Evolutionary conservation across 169 alveolate genomes (phyloP).

Genomic region (Plasmodium berghei): DNA sequence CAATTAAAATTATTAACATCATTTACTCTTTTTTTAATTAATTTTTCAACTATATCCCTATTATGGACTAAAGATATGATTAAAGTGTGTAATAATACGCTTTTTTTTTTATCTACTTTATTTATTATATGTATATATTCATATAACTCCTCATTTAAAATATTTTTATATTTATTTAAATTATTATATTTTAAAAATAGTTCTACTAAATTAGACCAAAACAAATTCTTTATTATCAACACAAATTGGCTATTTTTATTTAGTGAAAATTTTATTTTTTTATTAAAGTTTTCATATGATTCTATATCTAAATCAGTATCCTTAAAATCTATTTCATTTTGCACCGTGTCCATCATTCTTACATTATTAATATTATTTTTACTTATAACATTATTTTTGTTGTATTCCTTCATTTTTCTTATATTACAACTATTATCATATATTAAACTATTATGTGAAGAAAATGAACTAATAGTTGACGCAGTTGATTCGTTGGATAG

Average conservation of each 20-base stretch:
- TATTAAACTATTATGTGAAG: conserved; percentile 13
- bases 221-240: conserved; percentile 49
- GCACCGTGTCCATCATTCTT: neutral
- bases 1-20: conserved; percentile 67
- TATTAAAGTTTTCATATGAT: conserved; percentile 19
- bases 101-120: conserved; percentile 65
- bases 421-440: neutral
- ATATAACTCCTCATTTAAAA: conserved; percentile 67
- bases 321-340: neutral
- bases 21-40: conserved; percentile 60
- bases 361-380: neutral
- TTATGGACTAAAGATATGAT: conserved; percentile 71
- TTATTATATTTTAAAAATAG: conserved; percentile 62
- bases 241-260: conserved; percentile 72
- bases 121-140: conserved; percentile 64
- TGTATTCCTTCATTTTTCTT: neutral
- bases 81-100: conserved; percentile 68
- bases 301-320: neutral
- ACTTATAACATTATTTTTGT: neutral
- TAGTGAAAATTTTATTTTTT: conserved; percentile 45
- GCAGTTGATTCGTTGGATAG: neutral
- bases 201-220: conserved; percentile 69
- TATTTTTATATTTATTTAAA: conserved; percentile 43
- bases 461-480: neutral
- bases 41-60: conserved; percentile 67